phyloP scores from a whole-genome alignment of 768 basidiomycete species.

The Nidularia sp. region DNA sequence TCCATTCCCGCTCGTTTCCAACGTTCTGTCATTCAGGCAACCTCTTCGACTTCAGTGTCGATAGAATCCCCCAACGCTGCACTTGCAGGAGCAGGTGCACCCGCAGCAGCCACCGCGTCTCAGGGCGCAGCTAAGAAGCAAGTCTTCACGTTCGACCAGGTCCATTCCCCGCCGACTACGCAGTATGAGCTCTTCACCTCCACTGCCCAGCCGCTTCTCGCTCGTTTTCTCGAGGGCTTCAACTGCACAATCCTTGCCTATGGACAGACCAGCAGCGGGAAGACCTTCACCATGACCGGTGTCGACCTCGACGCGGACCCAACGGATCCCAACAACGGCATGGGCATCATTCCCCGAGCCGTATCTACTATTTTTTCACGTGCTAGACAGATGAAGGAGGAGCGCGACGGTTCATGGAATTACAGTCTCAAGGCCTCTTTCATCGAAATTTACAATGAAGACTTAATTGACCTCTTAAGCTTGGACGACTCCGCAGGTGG shows the following conservation, averaged over 20 bases:
- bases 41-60: slow-evolving; percentile 69
- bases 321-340: slow-evolving; percentile 74
- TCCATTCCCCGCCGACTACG: slow-evolving; percentile 79
- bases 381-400: slow-evolving; percentile 73
- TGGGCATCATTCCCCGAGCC: slow-evolving; percentile 95
- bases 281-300: slow-evolving; percentile 98
- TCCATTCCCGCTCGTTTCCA: slow-evolving; percentile 95
- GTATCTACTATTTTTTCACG: slow-evolving; percentile 83
- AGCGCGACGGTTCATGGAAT: slow-evolving; percentile 72
- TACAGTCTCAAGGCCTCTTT: slow-evolving; percentile 85
- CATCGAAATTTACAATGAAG: slow-evolving; percentile 98
- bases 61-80: slow-evolving; percentile 68
- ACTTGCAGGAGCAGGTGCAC: slow-evolving; percentile 45
- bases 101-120: slow-evolving; percentile 41
- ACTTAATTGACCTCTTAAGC: slow-evolving; percentile 90
- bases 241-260: slow-evolving; percentile 99
- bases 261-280: slow-evolving; percentile 95
- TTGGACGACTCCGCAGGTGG: slow-evolving; percentile 63
- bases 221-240: slow-evolving; percentile 88
- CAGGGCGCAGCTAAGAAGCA: slow-evolving; percentile 68
- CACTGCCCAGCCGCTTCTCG: slow-evolving; percentile 81
- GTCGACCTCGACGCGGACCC: slow-evolving; percentile 86
- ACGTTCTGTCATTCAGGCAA: slow-evolving; percentile 79
- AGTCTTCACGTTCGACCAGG: slow-evolving; percentile 89
- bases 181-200: slow-evolving; percentile 84